phyloP scores from a whole-genome alignment of 202 grass and related monocot species.

The Miscanthus sacchariflorus region DNA sequence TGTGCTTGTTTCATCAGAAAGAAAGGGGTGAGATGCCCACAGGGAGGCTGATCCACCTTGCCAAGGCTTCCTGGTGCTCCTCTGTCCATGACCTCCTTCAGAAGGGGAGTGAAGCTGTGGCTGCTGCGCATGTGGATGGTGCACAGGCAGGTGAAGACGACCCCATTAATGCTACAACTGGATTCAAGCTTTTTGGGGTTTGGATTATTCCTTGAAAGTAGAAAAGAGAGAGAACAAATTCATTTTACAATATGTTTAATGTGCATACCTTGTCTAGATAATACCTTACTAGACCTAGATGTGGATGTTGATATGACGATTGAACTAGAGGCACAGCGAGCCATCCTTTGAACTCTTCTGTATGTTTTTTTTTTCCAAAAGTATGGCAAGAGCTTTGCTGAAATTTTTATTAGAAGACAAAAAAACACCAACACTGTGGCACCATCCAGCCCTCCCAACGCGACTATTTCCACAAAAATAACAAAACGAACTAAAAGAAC shows the following conservation, averaged over 20 bases:
- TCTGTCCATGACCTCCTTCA: slow-evolving; percentile 14
- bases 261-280: neutral
- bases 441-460: too few relatives aligned
- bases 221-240: neutral
- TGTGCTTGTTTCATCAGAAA: neutral
- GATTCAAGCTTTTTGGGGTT: too few relatives aligned
- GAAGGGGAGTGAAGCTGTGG: neutral
- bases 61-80: neutral
- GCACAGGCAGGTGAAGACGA: too few relatives aligned
- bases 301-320: neutral
- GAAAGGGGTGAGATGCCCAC: slow-evolving; percentile 9
- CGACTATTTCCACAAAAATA: too few relatives aligned
- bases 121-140: neutral
- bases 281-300: neutral
- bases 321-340: neutral
- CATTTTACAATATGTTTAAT: neutral
- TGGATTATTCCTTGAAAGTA: neutral
- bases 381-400: too few relatives aligned
- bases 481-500: too few relatives aligned
- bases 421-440: too few relatives aligned
- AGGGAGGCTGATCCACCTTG: neutral
- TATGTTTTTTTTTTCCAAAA: neutral
- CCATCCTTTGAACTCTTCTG: neutral
- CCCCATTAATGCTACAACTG: too few relatives aligned
- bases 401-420: too few relatives aligned